Conservation (phyloP, 2,329 filamentous ascomycete species). For the Fusarium mangiferae region DNA sequence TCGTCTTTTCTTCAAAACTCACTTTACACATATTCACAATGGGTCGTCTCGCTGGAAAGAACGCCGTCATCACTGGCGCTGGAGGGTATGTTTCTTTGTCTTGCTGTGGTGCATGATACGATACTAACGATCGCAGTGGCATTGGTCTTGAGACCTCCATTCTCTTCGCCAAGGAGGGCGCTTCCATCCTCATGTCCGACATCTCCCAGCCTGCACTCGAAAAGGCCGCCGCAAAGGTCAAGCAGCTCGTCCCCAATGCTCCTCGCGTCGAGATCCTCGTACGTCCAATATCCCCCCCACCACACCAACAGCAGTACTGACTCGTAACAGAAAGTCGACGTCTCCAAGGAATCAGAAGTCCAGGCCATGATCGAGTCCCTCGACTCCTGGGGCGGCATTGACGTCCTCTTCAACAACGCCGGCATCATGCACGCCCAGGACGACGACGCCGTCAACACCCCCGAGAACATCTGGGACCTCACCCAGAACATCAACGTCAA, state of each 20-base stretch:
- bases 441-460: slow-evolving; percentile 82
- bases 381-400: slow-evolving; percentile 87
- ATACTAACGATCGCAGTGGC: slow-evolving; percentile 65
- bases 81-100: slow-evolving; percentile 73
- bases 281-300: slow-evolving; percentile 24
- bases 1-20: background rate
- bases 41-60: slow-evolving; percentile 69
- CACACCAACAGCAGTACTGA: background rate
- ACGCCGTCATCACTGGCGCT: slow-evolving; percentile 82
- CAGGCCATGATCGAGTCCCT: slow-evolving; percentile 77
- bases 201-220: slow-evolving; percentile 82
- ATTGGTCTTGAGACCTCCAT: slow-evolving; percentile 94
- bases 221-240: slow-evolving; percentile 79
- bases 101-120: background rate
- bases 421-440: slow-evolving; percentile 94
- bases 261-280: slow-evolving; percentile 71
- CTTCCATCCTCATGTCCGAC: slow-evolving; percentile 85
- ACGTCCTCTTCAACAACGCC: slow-evolving; percentile 97
- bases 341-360: slow-evolving; percentile 85
- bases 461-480: slow-evolving; percentile 92
- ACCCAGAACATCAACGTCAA: slow-evolving; percentile 97
- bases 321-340: slow-evolving; percentile 66
- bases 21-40: slow-evolving; percentile 42
- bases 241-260: slow-evolving; percentile 73
- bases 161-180: slow-evolving; percentile 89